Percentiles rank a stretch among this genome's conserved stretches.
Conservation (phyloP, 805 yeast species). For the Saccharomyces kudriavzevii region DNA sequence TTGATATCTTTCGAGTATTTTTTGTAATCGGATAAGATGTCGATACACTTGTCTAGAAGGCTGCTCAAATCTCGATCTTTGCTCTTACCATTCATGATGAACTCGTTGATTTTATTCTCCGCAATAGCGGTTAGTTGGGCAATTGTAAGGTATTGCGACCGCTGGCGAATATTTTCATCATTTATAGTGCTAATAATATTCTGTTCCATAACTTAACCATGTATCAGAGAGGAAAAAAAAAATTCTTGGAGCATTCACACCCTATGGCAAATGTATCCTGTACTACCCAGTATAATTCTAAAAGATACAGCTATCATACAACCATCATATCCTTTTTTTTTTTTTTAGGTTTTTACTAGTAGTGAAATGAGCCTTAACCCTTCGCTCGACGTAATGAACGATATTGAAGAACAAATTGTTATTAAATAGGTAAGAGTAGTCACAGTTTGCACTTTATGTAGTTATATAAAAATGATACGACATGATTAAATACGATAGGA, state of each 20-base stretch:
- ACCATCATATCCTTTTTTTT: background rate
- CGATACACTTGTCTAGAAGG: conserved; percentile 25
- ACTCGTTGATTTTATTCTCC: conserved; percentile 8
- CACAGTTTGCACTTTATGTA: background rate
- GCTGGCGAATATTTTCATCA: background rate
- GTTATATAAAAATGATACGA: background rate
- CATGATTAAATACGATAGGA: background rate
- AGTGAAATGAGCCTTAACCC: background rate
- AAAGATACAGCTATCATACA: background rate
- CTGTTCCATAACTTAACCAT: background rate
- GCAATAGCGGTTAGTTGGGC: conserved; percentile 15
- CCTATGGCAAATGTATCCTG: background rate
- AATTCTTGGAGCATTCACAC: background rate
- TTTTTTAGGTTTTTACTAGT: background rate
- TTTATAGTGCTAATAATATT: background rate
- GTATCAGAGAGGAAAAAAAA: background rate
- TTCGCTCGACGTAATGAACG: background rate
- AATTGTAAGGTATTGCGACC: background rate
- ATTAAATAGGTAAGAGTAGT: background rate
- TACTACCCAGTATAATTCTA: background rate
- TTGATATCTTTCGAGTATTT: conserved; percentile 22
- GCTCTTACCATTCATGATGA: conserved; percentile 10
- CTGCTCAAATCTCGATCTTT: conserved; percentile 17
- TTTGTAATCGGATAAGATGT: conserved; percentile 27
- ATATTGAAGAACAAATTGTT: background rate